A percentile compares a stretch with the other conserved stretches of the same genome.
Conservation (phyloP, 306 rosid genomes). For the Alnus rubra region DNA sequence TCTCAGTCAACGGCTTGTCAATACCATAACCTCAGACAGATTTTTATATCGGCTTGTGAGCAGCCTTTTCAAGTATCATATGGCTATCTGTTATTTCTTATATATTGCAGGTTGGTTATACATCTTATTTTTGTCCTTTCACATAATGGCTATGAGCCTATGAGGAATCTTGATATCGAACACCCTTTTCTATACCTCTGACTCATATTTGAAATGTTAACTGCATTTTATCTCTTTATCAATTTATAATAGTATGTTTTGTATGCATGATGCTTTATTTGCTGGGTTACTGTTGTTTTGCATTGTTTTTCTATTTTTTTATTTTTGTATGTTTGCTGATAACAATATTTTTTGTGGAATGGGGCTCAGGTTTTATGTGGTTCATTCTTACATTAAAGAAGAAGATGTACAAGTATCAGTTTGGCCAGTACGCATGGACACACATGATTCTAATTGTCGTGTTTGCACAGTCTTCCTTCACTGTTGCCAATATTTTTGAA, state of each 20-base stretch:
- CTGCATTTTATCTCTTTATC: constrained; percentile 1
- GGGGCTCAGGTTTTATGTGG: constrained; percentile 93
- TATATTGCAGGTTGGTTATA: constrained; percentile 74
- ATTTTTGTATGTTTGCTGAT: constrained; percentile 22
- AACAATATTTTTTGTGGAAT: constrained; percentile 33
- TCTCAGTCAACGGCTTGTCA: constrained; percentile 89
- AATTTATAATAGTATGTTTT: not conserved
- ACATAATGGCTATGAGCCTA: not conserved
- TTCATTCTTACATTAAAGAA: constrained; percentile 94
- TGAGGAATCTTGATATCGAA: not conserved
- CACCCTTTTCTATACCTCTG: not conserved
- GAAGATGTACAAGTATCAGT: constrained; percentile 99
- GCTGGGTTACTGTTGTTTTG: not conserved
- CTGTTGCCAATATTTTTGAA: constrained; percentile 96
- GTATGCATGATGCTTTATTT: not conserved
- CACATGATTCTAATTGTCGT: constrained; percentile 96
- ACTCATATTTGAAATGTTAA: not conserved
- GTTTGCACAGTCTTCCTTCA: constrained; percentile 93
- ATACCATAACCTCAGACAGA: constrained; percentile 81
- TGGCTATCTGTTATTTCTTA: constrained; percentile 85
- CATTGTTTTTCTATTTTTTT: not conserved
- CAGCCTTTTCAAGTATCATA: constrained; percentile 85
- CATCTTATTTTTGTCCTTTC: constrained; percentile 8
- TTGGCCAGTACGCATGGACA: constrained; percentile 99
- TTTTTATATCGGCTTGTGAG: constrained; percentile 74